These are phyloP conservation scores for Ceratobasidium theobromae DNA, from an alignment of 1,284 basidiomycete genomes.

Conservation along the genomic window DNA sequence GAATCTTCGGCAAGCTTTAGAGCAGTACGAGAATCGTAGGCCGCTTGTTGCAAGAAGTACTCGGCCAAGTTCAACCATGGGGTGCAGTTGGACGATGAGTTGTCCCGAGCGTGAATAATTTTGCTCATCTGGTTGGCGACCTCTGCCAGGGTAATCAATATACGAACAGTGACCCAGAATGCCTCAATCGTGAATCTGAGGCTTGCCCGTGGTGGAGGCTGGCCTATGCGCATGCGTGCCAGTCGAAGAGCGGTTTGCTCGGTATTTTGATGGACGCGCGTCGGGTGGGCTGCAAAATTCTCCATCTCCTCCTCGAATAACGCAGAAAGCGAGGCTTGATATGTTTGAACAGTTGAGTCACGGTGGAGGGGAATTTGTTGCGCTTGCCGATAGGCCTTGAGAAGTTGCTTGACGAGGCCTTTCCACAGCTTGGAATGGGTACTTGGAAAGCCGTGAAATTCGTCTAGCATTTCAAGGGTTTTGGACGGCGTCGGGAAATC, in stretches of 20 bases:
- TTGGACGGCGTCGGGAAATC: not conserved
- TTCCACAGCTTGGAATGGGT: slow-evolving; percentile 44
- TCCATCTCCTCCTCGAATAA: slow-evolving; percentile 53
- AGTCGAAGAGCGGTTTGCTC: slow-evolving; percentile 52
- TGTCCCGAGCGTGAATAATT: not conserved
- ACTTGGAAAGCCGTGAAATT: not conserved
- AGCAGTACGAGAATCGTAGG: slow-evolving; percentile 49
- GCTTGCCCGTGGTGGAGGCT: slow-evolving; percentile 58
- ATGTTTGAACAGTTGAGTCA: slow-evolving; percentile 54
- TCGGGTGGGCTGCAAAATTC: not conserved
- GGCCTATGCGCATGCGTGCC: slow-evolving; percentile 54
- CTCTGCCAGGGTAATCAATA: slow-evolving; percentile 38
- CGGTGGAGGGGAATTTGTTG: slow-evolving; percentile 47
- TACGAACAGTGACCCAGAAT: slow-evolving; percentile 51
- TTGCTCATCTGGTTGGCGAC: slow-evolving; percentile 1
- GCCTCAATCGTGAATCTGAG: slow-evolving; percentile 57
- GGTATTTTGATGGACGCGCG: slow-evolving; percentile 39
- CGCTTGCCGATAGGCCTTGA: slow-evolving; percentile 46
- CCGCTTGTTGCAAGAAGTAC: slow-evolving; percentile 50
- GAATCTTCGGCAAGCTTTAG: slow-evolving; percentile 44
- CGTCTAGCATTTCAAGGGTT: not conserved
- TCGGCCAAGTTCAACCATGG: slow-evolving; percentile 40
- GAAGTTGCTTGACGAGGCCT: slow-evolving; percentile 42
- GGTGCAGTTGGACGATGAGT: not conserved
- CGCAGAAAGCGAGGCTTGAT: slow-evolving; percentile 54